A percentile compares a stretch with the other conserved stretches of the same genome.
phyloP scores from a whole-genome alignment of 2,329 filamentous ascomycete genomes.

The Pestalotiopsis sp. region DNA sequence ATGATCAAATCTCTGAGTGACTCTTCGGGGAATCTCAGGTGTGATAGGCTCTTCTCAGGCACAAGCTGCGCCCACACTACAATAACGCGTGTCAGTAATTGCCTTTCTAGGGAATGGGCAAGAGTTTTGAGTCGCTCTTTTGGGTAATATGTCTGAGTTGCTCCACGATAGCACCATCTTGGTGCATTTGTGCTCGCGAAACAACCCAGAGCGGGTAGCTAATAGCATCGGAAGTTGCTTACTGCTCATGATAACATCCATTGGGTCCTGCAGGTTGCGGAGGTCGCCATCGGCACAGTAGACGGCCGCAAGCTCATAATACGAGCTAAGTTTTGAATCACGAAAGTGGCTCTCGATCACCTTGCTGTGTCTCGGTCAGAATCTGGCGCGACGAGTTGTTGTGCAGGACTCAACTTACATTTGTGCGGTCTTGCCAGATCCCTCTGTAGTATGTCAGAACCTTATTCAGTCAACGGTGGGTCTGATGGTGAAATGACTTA shows the following conservation, averaged over 20 bases:
- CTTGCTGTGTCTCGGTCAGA: not conserved
- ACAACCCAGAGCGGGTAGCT: too few species aligned
- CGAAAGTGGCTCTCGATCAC: not conserved
- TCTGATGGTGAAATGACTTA: not conserved
- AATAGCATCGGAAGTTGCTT: too few species aligned
- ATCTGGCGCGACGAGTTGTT: not conserved
- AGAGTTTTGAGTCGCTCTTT: too few species aligned
- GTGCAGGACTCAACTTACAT: not conserved
- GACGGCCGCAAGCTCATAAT: not conserved
- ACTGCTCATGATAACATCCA: not conserved
- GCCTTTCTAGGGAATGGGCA: too few species aligned
- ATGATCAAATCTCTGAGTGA: not conserved
- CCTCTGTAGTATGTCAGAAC: not conserved
- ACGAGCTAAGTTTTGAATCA: not conserved
- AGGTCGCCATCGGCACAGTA: not conserved
- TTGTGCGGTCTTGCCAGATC: not conserved
- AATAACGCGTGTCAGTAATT: too few species aligned
- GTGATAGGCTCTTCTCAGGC: not conserved
- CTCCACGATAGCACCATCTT: too few species aligned
- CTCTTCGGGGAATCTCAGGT: not conserved
- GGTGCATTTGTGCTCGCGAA: too few species aligned
- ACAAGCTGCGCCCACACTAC: not conserved
- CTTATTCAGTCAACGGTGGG: rapidly evolving
- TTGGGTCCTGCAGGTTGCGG: not conserved
- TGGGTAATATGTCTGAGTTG: too few species aligned